Base-by-base conservation (phyloP, 139 green algal genomes). In the Penium margaritaceum region DNA sequence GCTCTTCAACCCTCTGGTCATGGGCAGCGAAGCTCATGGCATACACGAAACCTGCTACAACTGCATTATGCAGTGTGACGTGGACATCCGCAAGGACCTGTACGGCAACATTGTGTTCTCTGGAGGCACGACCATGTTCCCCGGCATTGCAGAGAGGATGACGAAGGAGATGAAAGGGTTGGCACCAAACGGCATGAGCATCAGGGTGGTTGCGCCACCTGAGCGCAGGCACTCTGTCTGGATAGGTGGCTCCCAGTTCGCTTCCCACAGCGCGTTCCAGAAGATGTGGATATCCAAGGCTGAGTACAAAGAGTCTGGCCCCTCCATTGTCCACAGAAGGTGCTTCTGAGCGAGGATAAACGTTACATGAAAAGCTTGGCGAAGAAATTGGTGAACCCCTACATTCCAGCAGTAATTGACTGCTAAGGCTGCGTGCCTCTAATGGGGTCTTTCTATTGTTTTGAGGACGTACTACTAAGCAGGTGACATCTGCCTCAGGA, bases 241-340 rank as follows among this genome's bases (percentile, higher is more conserved):
- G 81, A 86, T 86, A 24, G 81, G 81, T 61, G 81, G 81, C 3
- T 84, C 74, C 30, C 85, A 85, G 58, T 46, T 86, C 12, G 81
- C 81, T 2, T 86, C 81, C 35, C 67, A 85, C 2, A 85, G 70
- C 32, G 84, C 81, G 19, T 86, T 86, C 60, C 73, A 86, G 47
- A 72, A 82, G 55, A 32, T 64, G 37, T 32, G 55, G 12, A 93
- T 96, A 76, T 71, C 85, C 47, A 96, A 95, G 88, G 38, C n/a
- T 73, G 92, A 97, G 75, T 98, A 98, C 81, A 92, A 98, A 47
- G 93, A 98, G 84, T 87, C 70, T 35, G 94, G 94, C n/a, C 93
- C 94, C 14, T 91, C 85, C 38, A 97, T 98, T 67, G 93, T 98
- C 57, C 94, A 98, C 91, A 76, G 94, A 29, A 97, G 96, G 85